These are phyloP conservation scores for Trichoderma arundinaceum DNA, from an alignment of 2,329 filamentous ascomycete genomes.

Conservation along the genomic window DNA sequence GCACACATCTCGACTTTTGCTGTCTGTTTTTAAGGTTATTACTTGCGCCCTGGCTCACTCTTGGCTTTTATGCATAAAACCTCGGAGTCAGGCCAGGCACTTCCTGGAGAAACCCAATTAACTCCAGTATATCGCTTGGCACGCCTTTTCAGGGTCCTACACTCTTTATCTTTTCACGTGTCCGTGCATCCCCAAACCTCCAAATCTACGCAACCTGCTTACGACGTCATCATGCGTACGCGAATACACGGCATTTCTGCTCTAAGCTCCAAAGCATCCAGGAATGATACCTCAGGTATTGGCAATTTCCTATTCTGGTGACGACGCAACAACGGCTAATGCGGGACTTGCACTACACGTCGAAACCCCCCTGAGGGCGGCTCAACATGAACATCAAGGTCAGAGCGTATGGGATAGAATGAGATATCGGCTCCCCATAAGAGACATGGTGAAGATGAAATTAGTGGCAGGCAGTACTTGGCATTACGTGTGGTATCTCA, in stretches of 20 bases:
- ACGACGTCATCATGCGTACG: conserved; percentile 2
- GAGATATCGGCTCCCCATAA: not conserved
- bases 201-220: too few relatives aligned
- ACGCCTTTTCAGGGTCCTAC: not conserved
- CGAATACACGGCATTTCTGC: too few relatives aligned
- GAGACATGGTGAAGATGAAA: not conserved
- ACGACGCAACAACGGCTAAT: too few relatives aligned
- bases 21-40: conserved; percentile 5
- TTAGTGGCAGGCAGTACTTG: not conserved
- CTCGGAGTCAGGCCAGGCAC: too few relatives aligned
- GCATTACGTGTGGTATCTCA: conserved; percentile 6
- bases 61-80: not conserved
- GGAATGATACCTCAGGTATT: too few relatives aligned
- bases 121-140: not conserved
- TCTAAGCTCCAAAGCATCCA: too few relatives aligned
- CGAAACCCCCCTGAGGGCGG: too few relatives aligned
- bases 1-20: not conserved
- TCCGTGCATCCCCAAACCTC: not conserved
- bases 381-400: too few relatives aligned
- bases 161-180: too few relatives aligned
- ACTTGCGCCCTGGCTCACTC: not conserved
- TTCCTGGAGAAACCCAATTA: not conserved
- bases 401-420: too few relatives aligned
- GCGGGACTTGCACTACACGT: too few relatives aligned
- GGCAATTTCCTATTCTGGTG: too few relatives aligned